Conservation (phyloP, 2,329 filamentous ascomycete species). For the Aspergillus sp. region DNA sequence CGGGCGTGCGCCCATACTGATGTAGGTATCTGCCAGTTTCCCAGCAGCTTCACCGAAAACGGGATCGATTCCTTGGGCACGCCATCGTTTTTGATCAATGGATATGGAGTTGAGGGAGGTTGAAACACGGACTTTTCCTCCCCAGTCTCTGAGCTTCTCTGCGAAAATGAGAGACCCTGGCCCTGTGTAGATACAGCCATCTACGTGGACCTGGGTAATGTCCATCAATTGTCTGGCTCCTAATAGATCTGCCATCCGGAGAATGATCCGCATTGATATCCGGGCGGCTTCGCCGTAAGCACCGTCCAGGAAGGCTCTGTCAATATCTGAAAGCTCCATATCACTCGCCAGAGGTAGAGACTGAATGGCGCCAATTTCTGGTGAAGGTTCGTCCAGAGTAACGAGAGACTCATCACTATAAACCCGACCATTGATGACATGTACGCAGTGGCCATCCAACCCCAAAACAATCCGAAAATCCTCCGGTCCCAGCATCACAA, state of each 20-base stretch:
- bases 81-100: slow-evolving; percentile 38
- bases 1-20: slow-evolving; percentile 35
- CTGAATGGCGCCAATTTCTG: not conserved
- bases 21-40: slow-evolving; percentile 32
- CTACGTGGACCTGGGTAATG: slow-evolving; percentile 39
- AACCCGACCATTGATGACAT: not conserved
- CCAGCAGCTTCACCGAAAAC: slow-evolving; percentile 24
- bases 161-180: slow-evolving; percentile 33
- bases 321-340: slow-evolving; percentile 15
- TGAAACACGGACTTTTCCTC: slow-evolving; percentile 32
- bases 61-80: slow-evolving; percentile 28
- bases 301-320: slow-evolving; percentile 24
- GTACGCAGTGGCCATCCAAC: not conserved
- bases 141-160: slow-evolving; percentile 26
- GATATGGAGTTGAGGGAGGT: slow-evolving; percentile 41
- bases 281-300: slow-evolving; percentile 26
- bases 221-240: slow-evolving; percentile 29
- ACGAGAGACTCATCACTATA: not conserved
- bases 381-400: not conserved
- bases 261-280: slow-evolving; percentile 34
- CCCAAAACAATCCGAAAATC: slow-evolving; percentile 4
- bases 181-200: slow-evolving; percentile 40
- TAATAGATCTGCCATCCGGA: slow-evolving; percentile 31
- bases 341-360: not conserved
- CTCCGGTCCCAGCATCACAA: slow-evolving; percentile 20